Conservation (phyloP, 2,329 filamentous ascomycete species). For the Trichoderma brevicompactum region DNA sequence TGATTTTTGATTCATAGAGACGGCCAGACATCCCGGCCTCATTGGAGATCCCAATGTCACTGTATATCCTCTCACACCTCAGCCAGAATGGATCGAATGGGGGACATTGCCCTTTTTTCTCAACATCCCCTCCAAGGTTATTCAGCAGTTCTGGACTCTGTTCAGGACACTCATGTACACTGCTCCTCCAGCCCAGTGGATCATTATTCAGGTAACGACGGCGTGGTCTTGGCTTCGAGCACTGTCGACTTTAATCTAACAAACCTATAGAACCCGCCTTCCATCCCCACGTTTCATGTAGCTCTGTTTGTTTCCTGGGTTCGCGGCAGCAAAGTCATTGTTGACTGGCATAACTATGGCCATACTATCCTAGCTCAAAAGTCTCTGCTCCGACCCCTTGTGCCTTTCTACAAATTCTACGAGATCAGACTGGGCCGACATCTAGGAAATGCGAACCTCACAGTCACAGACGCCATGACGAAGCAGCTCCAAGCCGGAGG, state of each 20-base stretch:
- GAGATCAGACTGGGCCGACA: conserved; percentile 72
- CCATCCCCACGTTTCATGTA: conserved; percentile 85
- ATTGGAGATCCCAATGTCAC: conserved; percentile 68
- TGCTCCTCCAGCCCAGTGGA: conserved; percentile 76
- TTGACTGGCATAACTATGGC: conserved; percentile 99
- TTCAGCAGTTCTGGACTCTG: conserved; percentile 78
- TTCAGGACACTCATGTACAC: conserved; percentile 74
- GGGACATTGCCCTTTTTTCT: conserved; percentile 76
- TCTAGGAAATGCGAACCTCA: conserved; percentile 74
- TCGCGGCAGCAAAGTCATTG: conserved; percentile 79
- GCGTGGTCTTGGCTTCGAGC: background rate
- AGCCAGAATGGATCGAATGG: conserved; percentile 69
- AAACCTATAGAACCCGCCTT: conserved; percentile 76
- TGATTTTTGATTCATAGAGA: conserved; percentile 59
- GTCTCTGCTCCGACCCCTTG: conserved; percentile 70
- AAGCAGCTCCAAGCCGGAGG: conserved; percentile 63
- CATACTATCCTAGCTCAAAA: conserved; percentile 83
- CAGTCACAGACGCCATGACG: conserved; percentile 89
- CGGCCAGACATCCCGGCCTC: conserved; percentile 78
- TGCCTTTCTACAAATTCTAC: conserved; percentile 75
- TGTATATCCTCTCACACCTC: conserved; percentile 70
- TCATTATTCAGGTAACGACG: conserved; percentile 72
- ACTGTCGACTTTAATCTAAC: background rate
- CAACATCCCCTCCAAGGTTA: conserved; percentile 79
- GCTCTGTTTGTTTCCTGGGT: conserved; percentile 73